Base-by-base conservation (phyloP, 2,329 filamentous ascomycete species). In the Pseudocercospora pini-densiflorae region DNA sequence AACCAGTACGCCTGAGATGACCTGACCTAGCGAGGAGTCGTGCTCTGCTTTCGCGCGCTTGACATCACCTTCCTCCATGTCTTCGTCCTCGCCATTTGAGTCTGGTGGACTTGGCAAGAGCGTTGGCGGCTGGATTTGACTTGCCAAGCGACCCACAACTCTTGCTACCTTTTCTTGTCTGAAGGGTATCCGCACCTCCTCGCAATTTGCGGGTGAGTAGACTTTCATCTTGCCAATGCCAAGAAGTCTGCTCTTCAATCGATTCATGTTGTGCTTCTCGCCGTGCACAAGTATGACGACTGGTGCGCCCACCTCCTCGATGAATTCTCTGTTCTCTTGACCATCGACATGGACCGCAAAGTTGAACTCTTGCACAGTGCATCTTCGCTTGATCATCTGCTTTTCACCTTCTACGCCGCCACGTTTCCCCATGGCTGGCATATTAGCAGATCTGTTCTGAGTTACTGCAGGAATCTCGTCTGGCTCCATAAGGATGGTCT, bases 281-380 rank as follows among this genome's bases (percentile, higher is more conserved):
- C 95, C 95, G 73, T 99, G 95, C 2, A 99, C 95, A 33, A 99
- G 87, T 67, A 99, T 97, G 74, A 99, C 94, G 24, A 97, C 94
- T 16, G 94, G 93, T 2, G 95, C 93, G 31, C 86, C 89, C 49
- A 98, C 91, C 79, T 97, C 93, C 75, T 98, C 94, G 67, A 99
- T 97, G 75, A 99, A 99, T 72, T 97, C 94, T 66, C 93, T 88
- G 75, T 99, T 99, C 79, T 99, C 94, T 7, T 92, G 91, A 33
- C 95, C 96, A 73, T 98, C 95, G 3, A 99, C 95, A 75, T 99
- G 95, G 0, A 95, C 95, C 1, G 95, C 95, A 77, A 99, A 99
- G 19, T 92, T 97, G 78, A 92, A 94, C 77, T 99, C 95, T 63
- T 96, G 91, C 9, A 99, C 92, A 59, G 91, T 97, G 79, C 95